Evolutionary conservation across 192 early-diverging fungal species (phyloP).

Genomic region (Entophlyctis luteolus): DNA sequence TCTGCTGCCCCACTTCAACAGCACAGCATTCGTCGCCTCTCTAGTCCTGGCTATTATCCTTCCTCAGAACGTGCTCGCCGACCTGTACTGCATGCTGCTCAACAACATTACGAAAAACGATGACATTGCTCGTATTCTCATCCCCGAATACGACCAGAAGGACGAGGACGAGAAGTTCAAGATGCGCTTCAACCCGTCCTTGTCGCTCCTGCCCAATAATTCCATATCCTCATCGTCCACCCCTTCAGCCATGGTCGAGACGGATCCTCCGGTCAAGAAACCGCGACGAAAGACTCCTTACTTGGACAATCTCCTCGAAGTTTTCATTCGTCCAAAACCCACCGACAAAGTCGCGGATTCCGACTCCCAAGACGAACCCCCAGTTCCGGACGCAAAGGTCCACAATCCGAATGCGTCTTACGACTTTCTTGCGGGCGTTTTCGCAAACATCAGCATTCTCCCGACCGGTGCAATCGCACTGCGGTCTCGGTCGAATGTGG

Average conservation of each 20-base stretch:
- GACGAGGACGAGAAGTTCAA: constrained; percentile 17
- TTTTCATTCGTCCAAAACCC: constrained; percentile 62
- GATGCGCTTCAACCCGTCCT: constrained; percentile 4
- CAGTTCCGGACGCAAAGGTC: not conserved
- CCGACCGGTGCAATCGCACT: constrained; percentile 63
- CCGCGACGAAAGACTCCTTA: constrained; percentile 27
- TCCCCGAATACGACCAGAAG: constrained; percentile 33
- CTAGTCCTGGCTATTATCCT: constrained; percentile 66
- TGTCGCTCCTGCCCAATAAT: not conserved
- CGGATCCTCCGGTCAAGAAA: constrained; percentile 30
- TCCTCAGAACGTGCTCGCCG: constrained; percentile 66
- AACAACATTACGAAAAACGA: constrained; percentile 85
- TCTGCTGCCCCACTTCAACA: constrained; percentile 62
- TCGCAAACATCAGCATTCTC: constrained; percentile 74
- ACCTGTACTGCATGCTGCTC: constrained; percentile 83
- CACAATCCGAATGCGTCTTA: constrained; percentile 41
- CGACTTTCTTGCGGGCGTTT: constrained; percentile 85
- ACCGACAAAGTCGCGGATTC: constrained; percentile 67
- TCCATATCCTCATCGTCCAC: constrained; percentile 8
- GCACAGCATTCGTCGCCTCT: constrained; percentile 67
- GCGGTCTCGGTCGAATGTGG: constrained; percentile 52
- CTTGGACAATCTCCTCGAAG: constrained; percentile 83
- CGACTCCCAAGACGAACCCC: constrained; percentile 54
- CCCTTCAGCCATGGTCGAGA: constrained; percentile 32
- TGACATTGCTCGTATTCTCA: constrained; percentile 51